Base-by-base conservation (phyloP, 2,329 filamentous ascomycete genomes). In the Fonsecaea erecta region DNA sequence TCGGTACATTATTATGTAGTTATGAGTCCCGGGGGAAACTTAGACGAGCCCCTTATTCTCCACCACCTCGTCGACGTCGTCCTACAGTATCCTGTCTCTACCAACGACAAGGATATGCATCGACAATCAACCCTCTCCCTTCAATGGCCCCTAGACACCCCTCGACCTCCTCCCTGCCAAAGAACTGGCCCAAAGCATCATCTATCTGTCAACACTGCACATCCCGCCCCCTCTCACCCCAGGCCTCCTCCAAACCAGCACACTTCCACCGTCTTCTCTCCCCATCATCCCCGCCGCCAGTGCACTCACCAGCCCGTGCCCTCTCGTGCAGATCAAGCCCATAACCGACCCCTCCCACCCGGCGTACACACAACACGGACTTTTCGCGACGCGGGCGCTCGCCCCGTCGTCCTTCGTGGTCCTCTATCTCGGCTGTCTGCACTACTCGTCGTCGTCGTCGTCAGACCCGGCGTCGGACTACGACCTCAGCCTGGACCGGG, bases 401-500 rank as follows among this genome's bases (percentile, higher is more conserved):
- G 68, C 73, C 5, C 81, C 83, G 16, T 78, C 77, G 48, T 73
- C 75, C 0, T 81, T 84, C 68, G 78, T 85, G 40, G 69, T 83
- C n/a, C 75, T 80, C 16, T 85, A 85, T 66, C 70, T 83, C 24
- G 83, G 83, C 21, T 77, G 75, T 52, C 76, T 84, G 21, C 83
- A 85, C 71, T 52, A n/a, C n/a, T n/a, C 56, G 28, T 60, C 28
- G n/a, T 32, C 57, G 14, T 51, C 43, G 8, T 76, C 76, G 40
- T 77, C 79, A 53, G 72, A 71, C 62, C 75, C 80, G 26, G 57
- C 60, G 35, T 82, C 79, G 18, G 77, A 83, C 71, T 85, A 85
- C 72, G 83, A 85, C 68, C 75, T 85, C 4, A 80, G 76, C 24
- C 74, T 85, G 14, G 82, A 84, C 71, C 77, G 81, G 24, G 81